Evolutionary conservation across 495 filamentous ascomycete species (phyloP).

Genomic region (Podospora pseudocomata): DNA sequence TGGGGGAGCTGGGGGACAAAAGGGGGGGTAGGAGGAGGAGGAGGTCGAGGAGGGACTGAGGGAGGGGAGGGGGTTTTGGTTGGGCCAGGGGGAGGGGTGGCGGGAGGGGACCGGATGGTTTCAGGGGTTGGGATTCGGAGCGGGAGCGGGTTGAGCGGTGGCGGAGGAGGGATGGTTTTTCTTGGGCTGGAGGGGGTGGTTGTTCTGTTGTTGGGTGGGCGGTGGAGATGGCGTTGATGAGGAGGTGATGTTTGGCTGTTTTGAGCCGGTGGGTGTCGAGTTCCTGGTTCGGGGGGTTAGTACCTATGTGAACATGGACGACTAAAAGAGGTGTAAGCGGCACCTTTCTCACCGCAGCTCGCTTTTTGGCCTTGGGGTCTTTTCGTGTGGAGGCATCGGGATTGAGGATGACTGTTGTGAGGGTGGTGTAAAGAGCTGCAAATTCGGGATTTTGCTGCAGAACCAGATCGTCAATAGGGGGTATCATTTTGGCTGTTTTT

Average conservation of each 20-base stretch:
- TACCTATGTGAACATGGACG: neutral
- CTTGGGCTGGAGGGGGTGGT: slow-evolving; percentile 17
- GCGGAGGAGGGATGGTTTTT: slow-evolving; percentile 21
- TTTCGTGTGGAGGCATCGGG: slow-evolving; percentile 60
- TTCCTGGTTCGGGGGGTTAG: slow-evolving; percentile 26
- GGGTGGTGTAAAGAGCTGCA: slow-evolving; percentile 56
- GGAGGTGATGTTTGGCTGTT: slow-evolving; percentile 39
- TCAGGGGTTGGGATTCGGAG: slow-evolving; percentile 11
- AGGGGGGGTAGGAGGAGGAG: slow-evolving; percentile 43
- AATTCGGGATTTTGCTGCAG: slow-evolving; percentile 63
- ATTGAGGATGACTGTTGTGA: slow-evolving; percentile 57
- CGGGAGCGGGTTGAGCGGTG: slow-evolving; percentile 16
- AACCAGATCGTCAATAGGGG: slow-evolving; percentile 59
- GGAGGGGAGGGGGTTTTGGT: slow-evolving; percentile 11
- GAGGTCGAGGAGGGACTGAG: slow-evolving; percentile 39
- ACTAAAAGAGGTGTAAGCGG: neutral
- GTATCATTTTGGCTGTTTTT: slow-evolving; percentile 51
- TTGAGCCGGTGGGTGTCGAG: slow-evolving; percentile 40
- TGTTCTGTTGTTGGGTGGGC: slow-evolving; percentile 20
- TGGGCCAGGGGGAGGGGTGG: slow-evolving; percentile 11
- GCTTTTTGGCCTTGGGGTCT: slow-evolving; percentile 50
- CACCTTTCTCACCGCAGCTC: slow-evolving; percentile 53
- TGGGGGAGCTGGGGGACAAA: slow-evolving; percentile 13
- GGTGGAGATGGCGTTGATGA: slow-evolving; percentile 38
- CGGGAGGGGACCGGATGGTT: neutral